Evolutionary conservation across 805 yeast species (phyloP).

Genomic region (Aciculoconidium aculeatum): DNA sequence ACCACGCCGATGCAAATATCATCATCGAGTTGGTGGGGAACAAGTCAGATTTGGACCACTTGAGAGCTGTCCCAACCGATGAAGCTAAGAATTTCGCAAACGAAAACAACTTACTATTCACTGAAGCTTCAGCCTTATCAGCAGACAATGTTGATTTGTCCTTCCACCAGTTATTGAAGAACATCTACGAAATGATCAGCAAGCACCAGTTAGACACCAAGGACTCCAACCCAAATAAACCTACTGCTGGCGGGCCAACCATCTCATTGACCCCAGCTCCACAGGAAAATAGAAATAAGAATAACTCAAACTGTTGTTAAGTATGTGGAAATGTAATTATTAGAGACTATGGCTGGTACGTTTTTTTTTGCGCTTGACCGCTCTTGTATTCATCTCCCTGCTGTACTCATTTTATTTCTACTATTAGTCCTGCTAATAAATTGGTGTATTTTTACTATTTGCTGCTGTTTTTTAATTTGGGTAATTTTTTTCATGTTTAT

Average conservation of each 20-base stretch:
- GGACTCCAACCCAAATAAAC: constrained; percentile 52
- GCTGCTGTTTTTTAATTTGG: too few species aligned
- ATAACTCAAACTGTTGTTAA: constrained; percentile 68
- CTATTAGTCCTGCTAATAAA: too few species aligned
- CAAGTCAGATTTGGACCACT: constrained; percentile 83
- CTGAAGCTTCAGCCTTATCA: constrained; percentile 93
- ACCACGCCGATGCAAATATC: constrained; percentile 90
- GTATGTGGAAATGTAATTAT: too few species aligned
- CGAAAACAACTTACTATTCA: constrained; percentile 86
- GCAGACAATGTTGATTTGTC: constrained; percentile 93
- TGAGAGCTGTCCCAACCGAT: constrained; percentile 95
- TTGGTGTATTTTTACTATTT: too few species aligned
- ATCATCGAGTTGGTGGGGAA: constrained; percentile 93
- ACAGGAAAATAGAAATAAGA: constrained; percentile 60
- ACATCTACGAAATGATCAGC: constrained; percentile 90
- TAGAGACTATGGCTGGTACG: constrained; percentile 1
- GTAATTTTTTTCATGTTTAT: too few species aligned
- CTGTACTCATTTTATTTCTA: too few species aligned
- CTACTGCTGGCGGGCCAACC: constrained; percentile 76
- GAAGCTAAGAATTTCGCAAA: constrained; percentile 93
- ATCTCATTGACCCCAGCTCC: constrained; percentile 92
- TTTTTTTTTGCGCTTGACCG: not conserved
- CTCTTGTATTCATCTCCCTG: too few species aligned
- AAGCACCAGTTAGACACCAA: constrained; percentile 88
- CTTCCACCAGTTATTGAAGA: constrained; percentile 86